A percentile compares a stretch with the other conserved stretches of the same genome.
Evolutionary conservation across 2,329 filamentous ascomycete species (phyloP).

Genomic region (Coniochaeta sp.): DNA sequence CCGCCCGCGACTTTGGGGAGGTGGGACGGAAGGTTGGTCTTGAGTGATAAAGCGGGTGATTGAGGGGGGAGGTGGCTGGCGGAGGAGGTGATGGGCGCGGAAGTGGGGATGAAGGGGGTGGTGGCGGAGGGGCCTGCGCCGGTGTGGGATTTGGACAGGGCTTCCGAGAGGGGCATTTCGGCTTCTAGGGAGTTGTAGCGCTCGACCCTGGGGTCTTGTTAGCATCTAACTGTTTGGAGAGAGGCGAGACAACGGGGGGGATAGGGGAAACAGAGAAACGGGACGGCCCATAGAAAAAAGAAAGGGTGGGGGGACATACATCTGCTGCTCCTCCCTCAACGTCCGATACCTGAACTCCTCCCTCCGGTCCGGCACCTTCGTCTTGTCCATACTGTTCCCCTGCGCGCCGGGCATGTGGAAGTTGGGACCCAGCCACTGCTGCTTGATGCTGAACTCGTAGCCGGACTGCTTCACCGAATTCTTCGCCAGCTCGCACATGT

Average conservation of each 20-base stretch:
- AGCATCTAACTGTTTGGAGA: too few relatives aligned
- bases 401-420: conserved; percentile 71
- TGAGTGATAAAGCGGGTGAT: conserved; percentile 16
- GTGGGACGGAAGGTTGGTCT: conserved; percentile 9
- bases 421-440: conserved; percentile 79
- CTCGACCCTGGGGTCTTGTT: conserved; percentile 25
- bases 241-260: too few relatives aligned
- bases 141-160: not conserved
- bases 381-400: conserved; percentile 91
- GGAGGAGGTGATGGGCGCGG: too few relatives aligned
- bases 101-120: too few relatives aligned
- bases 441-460: conserved; percentile 83
- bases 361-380: conserved; percentile 89
- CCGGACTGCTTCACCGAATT: conserved; percentile 94
- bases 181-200: conserved; percentile 32
- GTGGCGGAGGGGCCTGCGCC: not conserved
- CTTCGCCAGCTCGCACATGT: conserved; percentile 98
- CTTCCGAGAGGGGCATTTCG: conserved; percentile 4
- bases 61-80: conserved; percentile 1
- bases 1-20: not conserved
- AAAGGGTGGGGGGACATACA: conserved; percentile 49
- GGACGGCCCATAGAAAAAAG: not conserved
- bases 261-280: too few relatives aligned
- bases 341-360: conserved; percentile 88
- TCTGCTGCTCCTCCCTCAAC: conserved; percentile 70